Percentiles rank a stretch among this genome's conserved stretches.
Conservation (phyloP, 441 rosid species). For the Melastoma candidum region DNA sequence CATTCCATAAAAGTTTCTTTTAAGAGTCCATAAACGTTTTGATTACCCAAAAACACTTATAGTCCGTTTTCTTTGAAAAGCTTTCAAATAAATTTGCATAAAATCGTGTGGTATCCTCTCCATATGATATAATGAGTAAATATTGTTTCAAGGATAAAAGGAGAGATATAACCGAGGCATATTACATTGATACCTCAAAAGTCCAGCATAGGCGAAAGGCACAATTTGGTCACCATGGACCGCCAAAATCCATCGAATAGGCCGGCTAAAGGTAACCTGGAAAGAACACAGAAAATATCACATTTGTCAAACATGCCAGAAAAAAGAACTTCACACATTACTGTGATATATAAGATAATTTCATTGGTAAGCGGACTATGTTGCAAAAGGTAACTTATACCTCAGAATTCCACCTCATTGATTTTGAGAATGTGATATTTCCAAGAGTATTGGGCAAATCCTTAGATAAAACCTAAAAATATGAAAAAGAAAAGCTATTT, state of each 20-base stretch:
- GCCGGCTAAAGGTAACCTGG: constrained; percentile 85
- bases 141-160: constrained; percentile 3
- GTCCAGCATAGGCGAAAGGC: constrained; percentile 84
- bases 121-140: neutral
- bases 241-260: constrained; percentile 95
- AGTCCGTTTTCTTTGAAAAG: too few relatives aligned
- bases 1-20: too few relatives aligned
- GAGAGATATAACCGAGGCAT: constrained; percentile 7
- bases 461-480: constrained; percentile 70
- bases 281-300: constrained; percentile 8
- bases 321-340: too few relatives aligned
- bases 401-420: constrained; percentile 98
- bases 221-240: constrained; percentile 75
- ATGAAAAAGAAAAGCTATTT: constrained; percentile 10
- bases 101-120: too few relatives aligned
- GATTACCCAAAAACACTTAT: too few relatives aligned
- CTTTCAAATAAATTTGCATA: too few relatives aligned
- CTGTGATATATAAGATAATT: too few relatives aligned
- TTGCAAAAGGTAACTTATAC: constrained; percentile 15
- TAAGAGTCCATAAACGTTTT: too few relatives aligned
- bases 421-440: constrained; percentile 79
- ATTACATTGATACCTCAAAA: constrained; percentile 50
- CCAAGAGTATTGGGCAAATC: constrained; percentile 63
- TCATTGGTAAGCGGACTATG: too few relatives aligned
- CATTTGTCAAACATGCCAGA: too few relatives aligned